Evolutionary conservation across 805 yeast species (phyloP), one percentile per base, ranked within the genome.

Genomic region (Candida nanaspora): DNA sequence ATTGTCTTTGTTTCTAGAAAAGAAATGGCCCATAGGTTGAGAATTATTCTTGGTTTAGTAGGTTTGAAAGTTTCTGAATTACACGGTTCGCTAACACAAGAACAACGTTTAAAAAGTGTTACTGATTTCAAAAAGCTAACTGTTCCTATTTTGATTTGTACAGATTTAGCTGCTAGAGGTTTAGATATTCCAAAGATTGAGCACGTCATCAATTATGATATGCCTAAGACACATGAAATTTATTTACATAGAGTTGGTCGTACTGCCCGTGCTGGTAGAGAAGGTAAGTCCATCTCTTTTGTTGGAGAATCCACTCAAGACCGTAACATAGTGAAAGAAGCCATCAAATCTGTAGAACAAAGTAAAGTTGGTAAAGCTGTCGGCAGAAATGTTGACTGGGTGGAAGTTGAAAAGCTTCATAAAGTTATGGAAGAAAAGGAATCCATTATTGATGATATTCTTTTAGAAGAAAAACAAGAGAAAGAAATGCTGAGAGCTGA

Each of bases 161-260:
- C 99, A 1, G 99, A 93, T 74, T 75, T 93, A 61, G 98, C 98
- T 2, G 91, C 98, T 23, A 85, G 99, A 78, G 99, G 99, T 74
- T 74, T 93, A 59, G 99, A 93, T 83, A 93, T 93, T 56, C 98
- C 98, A 46, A 91, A 91, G 65, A 89, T 93, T 59, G 98, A 89
- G 61, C 80, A 83, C 44, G 99, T 93, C 36, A 76, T 93, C 56
- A 93, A 93, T 65, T 93, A 73, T 62, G 98, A 93, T 57, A 86
- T 93, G 94, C 98, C 98, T 38, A 86, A 86, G 61, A 72, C 85
- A 25, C 82, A 85, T 55, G 98, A 93, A 49, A 76, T 91, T 30
- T 93, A 93, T 62, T 70, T 93, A 54, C 98, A 93, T 66, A 84
- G 98, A 71, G 96, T 93, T 45, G 98, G 98, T 65, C 86, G 98